These are phyloP conservation scores for Phytophthora multivora DNA, from an alignment of 352 stramenopile genomes.

Conservation along the genomic window DNA sequence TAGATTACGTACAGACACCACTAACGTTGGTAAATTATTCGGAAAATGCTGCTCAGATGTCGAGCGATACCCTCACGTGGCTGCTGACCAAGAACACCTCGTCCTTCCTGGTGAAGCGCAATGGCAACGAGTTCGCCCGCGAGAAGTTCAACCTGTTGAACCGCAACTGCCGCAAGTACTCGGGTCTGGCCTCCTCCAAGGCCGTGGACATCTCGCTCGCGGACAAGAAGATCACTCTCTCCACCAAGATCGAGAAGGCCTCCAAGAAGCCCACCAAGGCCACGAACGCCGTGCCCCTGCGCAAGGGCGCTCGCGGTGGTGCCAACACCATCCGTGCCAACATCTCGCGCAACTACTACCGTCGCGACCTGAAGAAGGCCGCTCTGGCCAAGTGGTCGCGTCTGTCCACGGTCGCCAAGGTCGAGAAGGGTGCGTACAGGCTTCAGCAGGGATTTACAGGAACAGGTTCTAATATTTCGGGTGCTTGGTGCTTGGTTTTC, in stretches of 20 bases:
- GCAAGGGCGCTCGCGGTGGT: conserved; percentile 82
- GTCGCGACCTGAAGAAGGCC: conserved; percentile 85
- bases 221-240: conserved; percentile 89
- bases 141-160: conserved; percentile 97
- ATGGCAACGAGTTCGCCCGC: conserved; percentile 88
- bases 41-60: conserved; percentile 59
- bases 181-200: conserved; percentile 93
- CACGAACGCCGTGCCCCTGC: conserved; percentile 75
- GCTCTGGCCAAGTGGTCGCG: conserved; percentile 87
- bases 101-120: conserved; percentile 96
- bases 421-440: conserved; percentile 77
- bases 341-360: conserved; percentile 91
- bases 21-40: background rate
- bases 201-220: conserved; percentile 89
- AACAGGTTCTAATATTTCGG: conserved; percentile 4
- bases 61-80: conserved; percentile 95
- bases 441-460: background rate
- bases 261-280: conserved; percentile 73
- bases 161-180: conserved; percentile 97
- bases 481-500: background rate
- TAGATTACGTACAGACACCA: background rate
- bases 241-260: conserved; percentile 83
- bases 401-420: conserved; percentile 86
- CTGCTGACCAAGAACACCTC: conserved; percentile 96
- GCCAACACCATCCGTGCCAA: conserved; percentile 88